Conservation (phyloP, 1,284 basidiomycete species). For the Boletus coffeatus region DNA sequence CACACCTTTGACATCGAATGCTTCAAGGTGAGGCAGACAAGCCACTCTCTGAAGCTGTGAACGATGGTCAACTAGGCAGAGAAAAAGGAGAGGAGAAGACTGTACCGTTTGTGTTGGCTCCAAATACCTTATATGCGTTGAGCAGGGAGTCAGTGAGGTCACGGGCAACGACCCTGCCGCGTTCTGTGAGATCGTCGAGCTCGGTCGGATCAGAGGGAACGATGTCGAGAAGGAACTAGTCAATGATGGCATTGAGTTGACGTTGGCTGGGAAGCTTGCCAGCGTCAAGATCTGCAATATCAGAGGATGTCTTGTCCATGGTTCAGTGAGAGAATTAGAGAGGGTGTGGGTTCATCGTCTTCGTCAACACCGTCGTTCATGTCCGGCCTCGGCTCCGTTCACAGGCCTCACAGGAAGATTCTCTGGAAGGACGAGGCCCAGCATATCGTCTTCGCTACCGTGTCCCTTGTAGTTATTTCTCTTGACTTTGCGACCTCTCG, state of each 20-base stretch:
- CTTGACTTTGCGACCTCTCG: conserved; percentile 42
- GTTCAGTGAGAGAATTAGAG: no score
- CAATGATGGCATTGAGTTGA: conserved; percentile 44
- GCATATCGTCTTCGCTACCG: conserved; percentile 34
- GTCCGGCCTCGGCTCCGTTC: no score
- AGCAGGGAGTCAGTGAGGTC: conserved; percentile 43
- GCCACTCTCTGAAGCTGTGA: conserved; percentile 46
- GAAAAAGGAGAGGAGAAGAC: conserved; percentile 6
- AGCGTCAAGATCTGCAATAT: conserved; percentile 54
- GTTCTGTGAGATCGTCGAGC: conserved; percentile 42
- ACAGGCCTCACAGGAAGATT: no score
- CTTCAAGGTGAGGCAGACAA: conserved; percentile 31
- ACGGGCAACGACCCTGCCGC: conserved; percentile 45
- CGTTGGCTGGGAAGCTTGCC: conserved; percentile 58
- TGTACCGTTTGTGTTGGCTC: conserved; percentile 49
- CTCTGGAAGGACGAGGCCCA: no score
- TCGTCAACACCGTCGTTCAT: no score
- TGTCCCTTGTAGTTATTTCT: conserved; percentile 40
- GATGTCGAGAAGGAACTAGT: conserved; percentile 43
- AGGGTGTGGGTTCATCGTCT: no score
- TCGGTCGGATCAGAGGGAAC: conserved; percentile 38
- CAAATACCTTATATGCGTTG: conserved; percentile 47
- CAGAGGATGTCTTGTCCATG: conserved; percentile 45
- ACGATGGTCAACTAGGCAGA: background rate
- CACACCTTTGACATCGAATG: conserved; percentile 40